Evolutionary conservation across 192 early-diverging fungal genomes (phyloP), one percentile per base, ranked within the genome.

Genomic region (Entomortierella lignicola): DNA sequence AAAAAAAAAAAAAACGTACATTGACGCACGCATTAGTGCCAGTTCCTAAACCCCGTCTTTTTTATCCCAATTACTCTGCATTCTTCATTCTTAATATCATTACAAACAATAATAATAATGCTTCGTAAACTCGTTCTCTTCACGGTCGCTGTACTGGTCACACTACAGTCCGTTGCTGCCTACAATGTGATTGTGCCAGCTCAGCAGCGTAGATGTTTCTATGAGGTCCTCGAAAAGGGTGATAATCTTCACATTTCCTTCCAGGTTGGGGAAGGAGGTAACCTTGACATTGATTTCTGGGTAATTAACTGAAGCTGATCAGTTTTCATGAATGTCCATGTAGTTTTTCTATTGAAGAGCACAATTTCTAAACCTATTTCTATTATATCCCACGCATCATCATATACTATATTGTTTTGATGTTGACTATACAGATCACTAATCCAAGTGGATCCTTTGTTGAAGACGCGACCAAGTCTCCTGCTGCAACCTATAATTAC

Each of bases 231-330:
- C 13, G 81, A 90, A 20, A 52, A 63, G 26, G 84, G 72, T 23
- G 91, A 92, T 63, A 83, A 86, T 55, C 68, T 94, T 34, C 91
- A 91, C 64, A 58, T 93, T 23, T 82, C 87, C n/a, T 94, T 82
- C 69, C 87, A 94, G 71, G 91, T 93, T 51, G 85, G 83, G 47
- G 88, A 89, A 32, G 90, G 89, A 50, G 89, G 87, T 31, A 72
- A 87, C 64, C 65, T 90, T 41, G 90, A 91, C 56, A 83, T 93
- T 71, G 91, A 93, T 67, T 93, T 91, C 55, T 82, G 70, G 87
- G 90, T 91, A 86, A 66, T 74, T 48, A 20, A 8, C 50, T 25
- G 34, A 55, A 7, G 34, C 34, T 37, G 34, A 37, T 37, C 34
- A 7, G 34, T n/a, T n/a, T n/a, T n/a, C n/a, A n/a, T n/a, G n/a